Evolutionary conservation across 164 flowering plant species (phyloP).

Genomic region (grape (Vitis vinifera)): DNA sequence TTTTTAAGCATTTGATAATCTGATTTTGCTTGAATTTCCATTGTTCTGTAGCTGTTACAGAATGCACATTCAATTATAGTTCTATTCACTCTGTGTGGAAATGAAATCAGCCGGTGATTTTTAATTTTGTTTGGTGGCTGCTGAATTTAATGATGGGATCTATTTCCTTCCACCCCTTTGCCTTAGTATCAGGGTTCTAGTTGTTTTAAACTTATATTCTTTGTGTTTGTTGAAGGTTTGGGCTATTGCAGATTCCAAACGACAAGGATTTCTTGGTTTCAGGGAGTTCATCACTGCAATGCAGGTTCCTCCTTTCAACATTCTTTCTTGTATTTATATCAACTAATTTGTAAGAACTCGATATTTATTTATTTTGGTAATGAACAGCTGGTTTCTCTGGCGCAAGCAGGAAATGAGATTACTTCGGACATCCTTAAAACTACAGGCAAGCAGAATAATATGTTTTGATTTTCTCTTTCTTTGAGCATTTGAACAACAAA

Average conservation of each 20-base stretch:
- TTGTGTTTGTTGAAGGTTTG: slow-evolving; percentile 56
- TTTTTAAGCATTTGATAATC: too few relatives aligned
- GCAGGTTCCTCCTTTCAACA: slow-evolving; percentile 56
- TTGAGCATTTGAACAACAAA: not conserved
- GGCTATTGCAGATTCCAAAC: slow-evolving; percentile 91
- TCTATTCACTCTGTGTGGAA: too few relatives aligned
- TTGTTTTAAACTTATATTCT: not conserved
- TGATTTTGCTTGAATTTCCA: too few relatives aligned
- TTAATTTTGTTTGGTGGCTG: too few relatives aligned
- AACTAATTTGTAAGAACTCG: not conserved
- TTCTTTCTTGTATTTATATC: not conserved
- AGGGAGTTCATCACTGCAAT: slow-evolving; percentile 86
- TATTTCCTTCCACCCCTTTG: too few relatives aligned
- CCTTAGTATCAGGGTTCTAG: too few relatives aligned
- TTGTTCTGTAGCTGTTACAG: too few relatives aligned
- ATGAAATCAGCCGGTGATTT: too few relatives aligned
- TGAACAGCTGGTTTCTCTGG: slow-evolving; percentile 73
- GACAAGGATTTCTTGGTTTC: slow-evolving; percentile 85
- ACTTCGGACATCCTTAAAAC: slow-evolving; percentile 46
- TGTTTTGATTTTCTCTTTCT: not conserved
- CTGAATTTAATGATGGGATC: not conserved
- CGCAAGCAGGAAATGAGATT: slow-evolving; percentile 78
- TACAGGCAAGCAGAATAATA: slow-evolving; percentile 35
- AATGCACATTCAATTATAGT: too few relatives aligned
- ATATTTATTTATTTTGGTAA: not conserved